Percentiles rank a stretch among this genome's conserved stretches.
Evolutionary conservation across 2,329 filamentous ascomycete species (phyloP).

Genomic region (Albophoma yamanashiensis): DNA sequence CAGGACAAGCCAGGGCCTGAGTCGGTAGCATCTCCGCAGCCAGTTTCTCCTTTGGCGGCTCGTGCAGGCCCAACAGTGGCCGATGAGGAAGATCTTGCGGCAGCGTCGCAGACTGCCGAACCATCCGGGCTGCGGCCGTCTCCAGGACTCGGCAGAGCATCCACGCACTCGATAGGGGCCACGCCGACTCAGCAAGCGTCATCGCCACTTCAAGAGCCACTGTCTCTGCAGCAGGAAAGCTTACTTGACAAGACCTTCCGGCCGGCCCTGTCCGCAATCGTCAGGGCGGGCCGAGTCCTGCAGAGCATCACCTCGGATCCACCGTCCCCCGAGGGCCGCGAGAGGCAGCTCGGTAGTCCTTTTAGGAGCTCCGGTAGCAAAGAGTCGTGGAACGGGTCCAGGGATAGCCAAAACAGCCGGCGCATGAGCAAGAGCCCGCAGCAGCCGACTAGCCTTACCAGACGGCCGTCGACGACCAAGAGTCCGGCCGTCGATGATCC

Average conservation of each 20-base stretch:
- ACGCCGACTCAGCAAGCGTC: conserved; percentile 27
- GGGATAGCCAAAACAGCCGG: conserved; percentile 13
- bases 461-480: conserved; percentile 4
- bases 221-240: conserved; percentile 17
- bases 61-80: neutral
- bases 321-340: conserved; percentile 41
- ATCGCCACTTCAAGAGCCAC: conserved; percentile 23
- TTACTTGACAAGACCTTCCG: conserved; percentile 21
- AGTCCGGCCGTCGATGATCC: conserved; percentile 16
- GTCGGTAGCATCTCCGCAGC: neutral
- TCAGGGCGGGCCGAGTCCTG: conserved; percentile 44
- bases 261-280: conserved; percentile 43
- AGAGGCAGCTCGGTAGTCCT: conserved; percentile 42
- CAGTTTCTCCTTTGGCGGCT: neutral
- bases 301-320: conserved; percentile 50
- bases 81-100: conserved; percentile 3
- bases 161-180: conserved; percentile 13
- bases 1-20: conserved; percentile 8
- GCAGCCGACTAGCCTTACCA: conserved; percentile 8
- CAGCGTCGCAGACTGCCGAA: conserved; percentile 4
- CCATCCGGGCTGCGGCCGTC: conserved; percentile 5
- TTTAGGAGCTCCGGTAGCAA: conserved; percentile 33
- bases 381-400: conserved; percentile 19
- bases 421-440: conserved; percentile 19
- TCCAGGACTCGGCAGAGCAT: conserved; percentile 10